These are phyloP conservation scores for Didymella glomerata DNA, from an alignment of 2,329 filamentous ascomycete genomes.

Conservation along the genomic window DNA sequence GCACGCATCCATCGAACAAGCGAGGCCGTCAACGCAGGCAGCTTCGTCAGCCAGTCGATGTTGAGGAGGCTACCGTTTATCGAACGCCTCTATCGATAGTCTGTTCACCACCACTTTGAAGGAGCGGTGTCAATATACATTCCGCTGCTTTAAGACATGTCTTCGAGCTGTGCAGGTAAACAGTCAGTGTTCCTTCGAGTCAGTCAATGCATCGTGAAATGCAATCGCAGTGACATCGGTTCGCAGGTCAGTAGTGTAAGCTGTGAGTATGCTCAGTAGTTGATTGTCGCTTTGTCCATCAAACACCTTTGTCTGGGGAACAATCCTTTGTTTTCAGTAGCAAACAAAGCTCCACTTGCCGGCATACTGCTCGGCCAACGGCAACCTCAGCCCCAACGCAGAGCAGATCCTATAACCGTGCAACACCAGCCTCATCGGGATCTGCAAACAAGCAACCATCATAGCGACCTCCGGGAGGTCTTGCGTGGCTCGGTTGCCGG, in stretches of 20 bases:
- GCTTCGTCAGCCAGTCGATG: constrained; percentile 15
- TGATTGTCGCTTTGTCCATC: not conserved
- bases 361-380: not conserved
- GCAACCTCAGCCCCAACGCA: not conserved
- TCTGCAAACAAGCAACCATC: not conserved
- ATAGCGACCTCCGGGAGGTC: not conserved
- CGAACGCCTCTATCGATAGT: constrained; percentile 20
- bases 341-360: not conserved
- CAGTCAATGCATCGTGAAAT: not conserved
- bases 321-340: not conserved
- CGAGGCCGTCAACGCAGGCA: constrained; percentile 16
- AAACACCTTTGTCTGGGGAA: constrained; percentile 2
- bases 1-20: constrained; percentile 20
- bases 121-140: not conserved
- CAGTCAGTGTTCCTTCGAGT: not conserved
- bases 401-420: not conserved
- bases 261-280: not conserved
- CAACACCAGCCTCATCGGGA: constrained; percentile 11
- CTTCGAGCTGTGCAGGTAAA: not conserved
- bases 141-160: constrained; percentile 10
- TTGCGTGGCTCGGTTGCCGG: constrained; percentile 5
- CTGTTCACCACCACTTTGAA: constrained; percentile 1
- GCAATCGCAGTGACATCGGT: not conserved
- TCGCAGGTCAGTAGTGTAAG: not conserved
- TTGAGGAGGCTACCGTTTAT: constrained; percentile 17